phyloP scores from a whole-genome alignment of 805 yeast species.

The Candida verbasci region DNA sequence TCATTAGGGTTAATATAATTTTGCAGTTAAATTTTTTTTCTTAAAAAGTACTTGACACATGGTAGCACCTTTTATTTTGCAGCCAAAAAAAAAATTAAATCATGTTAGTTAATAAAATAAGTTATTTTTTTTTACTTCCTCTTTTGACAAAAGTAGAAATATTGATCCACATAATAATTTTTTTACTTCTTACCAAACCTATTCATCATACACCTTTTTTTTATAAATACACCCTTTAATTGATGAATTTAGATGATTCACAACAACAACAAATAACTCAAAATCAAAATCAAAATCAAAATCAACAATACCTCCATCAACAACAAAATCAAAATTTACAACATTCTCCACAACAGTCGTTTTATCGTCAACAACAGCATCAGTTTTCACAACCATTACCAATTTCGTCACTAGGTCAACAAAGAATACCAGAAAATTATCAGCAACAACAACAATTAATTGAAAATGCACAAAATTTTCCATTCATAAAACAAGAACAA shows the following conservation, averaged over 20 bases:
- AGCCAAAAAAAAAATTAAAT: conserved; percentile 1
- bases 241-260: not conserved
- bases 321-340: conserved; percentile 5
- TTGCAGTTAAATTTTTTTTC: no score
- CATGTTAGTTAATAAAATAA: not conserved
- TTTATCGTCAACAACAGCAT: conserved; percentile 5
- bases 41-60: no score
- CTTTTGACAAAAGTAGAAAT: conserved; percentile 1
- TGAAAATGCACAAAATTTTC: not conserved
- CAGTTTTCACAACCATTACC: conserved; percentile 4
- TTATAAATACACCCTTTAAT: not conserved
- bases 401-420: not conserved
- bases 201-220: no score
- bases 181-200: not conserved
- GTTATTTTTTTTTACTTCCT: not conserved
- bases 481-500: conserved; percentile 3
- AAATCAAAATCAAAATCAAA: conserved; percentile 2
- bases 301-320: conserved; percentile 6
- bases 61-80: not conserved
- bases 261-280: not conserved
- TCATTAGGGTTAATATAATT: no score
- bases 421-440: not conserved
- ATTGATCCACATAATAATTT: conserved; percentile 4
- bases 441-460: conserved; percentile 2
- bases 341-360: no score